Percentiles rank a stretch among this genome's conserved stretches.
These are phyloP conservation scores for Intubia oerlemansii DNA, from an alignment of 2,329 filamentous ascomycete genomes.

Conservation along the genomic window DNA sequence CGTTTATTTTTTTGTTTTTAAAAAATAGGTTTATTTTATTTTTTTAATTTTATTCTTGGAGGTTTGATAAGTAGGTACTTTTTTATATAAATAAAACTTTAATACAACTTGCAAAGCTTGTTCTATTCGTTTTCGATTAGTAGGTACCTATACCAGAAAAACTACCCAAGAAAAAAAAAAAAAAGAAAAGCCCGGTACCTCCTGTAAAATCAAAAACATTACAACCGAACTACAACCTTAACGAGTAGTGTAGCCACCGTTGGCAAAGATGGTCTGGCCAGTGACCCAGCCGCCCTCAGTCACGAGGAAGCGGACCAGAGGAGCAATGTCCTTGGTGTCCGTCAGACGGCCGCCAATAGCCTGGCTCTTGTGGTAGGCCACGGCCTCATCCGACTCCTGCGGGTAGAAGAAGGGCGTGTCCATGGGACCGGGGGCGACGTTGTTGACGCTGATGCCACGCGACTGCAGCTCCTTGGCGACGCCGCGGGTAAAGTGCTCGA, in stretches of 20 bases:
- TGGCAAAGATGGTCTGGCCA: conserved; percentile 25
- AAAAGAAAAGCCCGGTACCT: no score
- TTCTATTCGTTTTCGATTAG: no score
- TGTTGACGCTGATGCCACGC: conserved; percentile 15
- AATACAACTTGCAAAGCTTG: no score
- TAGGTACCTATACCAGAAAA: no score
- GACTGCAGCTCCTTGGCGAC: conserved; percentile 14
- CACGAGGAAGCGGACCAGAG: conserved; percentile 20
- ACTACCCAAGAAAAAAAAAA: no score
- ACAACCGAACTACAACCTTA: no score
- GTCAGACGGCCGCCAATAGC: conserved; percentile 20
- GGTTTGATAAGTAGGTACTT: no score
- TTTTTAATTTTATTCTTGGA: no score
- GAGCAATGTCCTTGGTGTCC: conserved; percentile 21
- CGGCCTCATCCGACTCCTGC: conserved; percentile 19
- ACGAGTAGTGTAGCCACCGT: conserved; percentile 23
- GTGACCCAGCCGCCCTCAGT: conserved; percentile 23
- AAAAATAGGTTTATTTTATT: no score
- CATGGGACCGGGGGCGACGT: conserved; percentile 17
- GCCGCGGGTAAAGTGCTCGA: conserved; percentile 18
- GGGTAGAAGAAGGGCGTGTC: conserved; percentile 23
- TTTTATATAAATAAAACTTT: no score
- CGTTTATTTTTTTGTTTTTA: no score
- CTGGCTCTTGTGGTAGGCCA: conserved; percentile 22
- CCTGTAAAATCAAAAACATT: no score